Evolutionary conservation across 1,284 basidiomycete genomes (phyloP).

Genomic region (Thelephora terrestris): DNA sequence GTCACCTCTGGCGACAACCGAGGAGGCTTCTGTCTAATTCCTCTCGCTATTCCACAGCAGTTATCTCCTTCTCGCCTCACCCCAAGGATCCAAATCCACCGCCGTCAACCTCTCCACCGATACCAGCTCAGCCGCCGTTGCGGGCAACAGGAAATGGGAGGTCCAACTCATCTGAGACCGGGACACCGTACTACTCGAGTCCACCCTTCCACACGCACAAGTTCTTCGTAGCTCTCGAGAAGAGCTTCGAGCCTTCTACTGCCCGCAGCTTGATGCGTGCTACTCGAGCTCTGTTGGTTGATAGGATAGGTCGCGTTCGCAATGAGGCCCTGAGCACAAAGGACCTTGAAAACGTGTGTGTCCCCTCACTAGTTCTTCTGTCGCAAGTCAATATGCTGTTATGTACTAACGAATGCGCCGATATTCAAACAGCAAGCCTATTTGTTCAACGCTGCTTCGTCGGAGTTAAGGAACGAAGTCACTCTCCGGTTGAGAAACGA

Average conservation of each 20-base stretch:
- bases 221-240: slow-evolving; percentile 59
- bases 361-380: not conserved
- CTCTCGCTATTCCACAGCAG: too few species aligned
- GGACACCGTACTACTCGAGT: slow-evolving; percentile 17
- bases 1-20: too few species aligned
- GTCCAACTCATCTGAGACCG: not conserved
- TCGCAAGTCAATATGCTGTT: not conserved
- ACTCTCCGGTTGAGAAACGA: slow-evolving; percentile 82
- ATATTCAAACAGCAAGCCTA: slow-evolving; percentile 74
- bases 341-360: slow-evolving; percentile 84
- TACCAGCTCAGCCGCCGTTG: not conserved
- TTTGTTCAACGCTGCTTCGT: slow-evolving; percentile 87
- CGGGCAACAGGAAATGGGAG: not conserved
- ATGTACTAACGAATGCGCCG: not conserved
- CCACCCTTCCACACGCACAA: slow-evolving; percentile 30
- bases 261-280: slow-evolving; percentile 81
- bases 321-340: slow-evolving; percentile 71
- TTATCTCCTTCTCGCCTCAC: not conserved
- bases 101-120: not conserved
- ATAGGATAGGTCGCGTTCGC: slow-evolving; percentile 66
- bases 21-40: too few species aligned
- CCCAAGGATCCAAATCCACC: not conserved
- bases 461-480: slow-evolving; percentile 84
- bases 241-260: slow-evolving; percentile 57
- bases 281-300: slow-evolving; percentile 70